Conservation (phyloP, 108 stramenopile genomes). For the Skeletonema menzelii region DNA sequence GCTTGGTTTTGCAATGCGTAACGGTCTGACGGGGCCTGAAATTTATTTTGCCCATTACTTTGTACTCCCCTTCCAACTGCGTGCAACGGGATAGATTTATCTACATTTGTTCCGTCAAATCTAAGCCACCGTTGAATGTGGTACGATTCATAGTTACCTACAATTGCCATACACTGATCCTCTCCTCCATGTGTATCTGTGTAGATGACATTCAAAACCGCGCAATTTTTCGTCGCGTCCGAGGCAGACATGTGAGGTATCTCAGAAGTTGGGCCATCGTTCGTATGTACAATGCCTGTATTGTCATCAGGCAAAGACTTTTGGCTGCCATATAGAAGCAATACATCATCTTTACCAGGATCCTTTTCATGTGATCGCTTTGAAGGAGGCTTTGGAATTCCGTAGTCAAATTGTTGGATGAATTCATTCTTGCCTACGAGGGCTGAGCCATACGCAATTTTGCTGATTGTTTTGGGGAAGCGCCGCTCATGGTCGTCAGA, state of each 20-base stretch:
- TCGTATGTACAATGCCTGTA: constrained; percentile 1
- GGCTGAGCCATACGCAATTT: constrained; percentile 48
- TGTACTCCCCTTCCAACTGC: constrained; percentile 59
- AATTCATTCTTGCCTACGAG: constrained; percentile 54
- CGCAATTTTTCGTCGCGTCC: constrained; percentile 74
- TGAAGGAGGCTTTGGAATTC: constrained; percentile 54
- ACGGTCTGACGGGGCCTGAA: constrained; percentile 43
- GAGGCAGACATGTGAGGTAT: constrained; percentile 27
- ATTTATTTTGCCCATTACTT: constrained; percentile 55
- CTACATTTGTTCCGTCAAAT: constrained; percentile 6
- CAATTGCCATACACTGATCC: constrained; percentile 66
- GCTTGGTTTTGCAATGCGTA: constrained; percentile 47
- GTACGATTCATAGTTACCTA: constrained; percentile 80
- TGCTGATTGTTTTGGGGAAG: constrained; percentile 45
- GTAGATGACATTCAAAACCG: constrained; percentile 66
- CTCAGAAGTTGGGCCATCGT: neutral
- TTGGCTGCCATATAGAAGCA: constrained; percentile 58
- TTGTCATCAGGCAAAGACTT: constrained; percentile 40
- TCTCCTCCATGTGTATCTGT: constrained; percentile 37
- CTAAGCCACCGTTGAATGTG: constrained; percentile 79
- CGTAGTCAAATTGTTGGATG: constrained; percentile 56
- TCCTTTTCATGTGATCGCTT: constrained; percentile 39
- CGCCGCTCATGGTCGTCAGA: constrained; percentile 1
- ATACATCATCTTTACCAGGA: constrained; percentile 59
- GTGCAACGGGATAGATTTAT: constrained; percentile 36